Evolutionary conservation across 2,329 filamentous ascomycete species (phyloP).

Genomic region (Niveomyces coronatus): DNA sequence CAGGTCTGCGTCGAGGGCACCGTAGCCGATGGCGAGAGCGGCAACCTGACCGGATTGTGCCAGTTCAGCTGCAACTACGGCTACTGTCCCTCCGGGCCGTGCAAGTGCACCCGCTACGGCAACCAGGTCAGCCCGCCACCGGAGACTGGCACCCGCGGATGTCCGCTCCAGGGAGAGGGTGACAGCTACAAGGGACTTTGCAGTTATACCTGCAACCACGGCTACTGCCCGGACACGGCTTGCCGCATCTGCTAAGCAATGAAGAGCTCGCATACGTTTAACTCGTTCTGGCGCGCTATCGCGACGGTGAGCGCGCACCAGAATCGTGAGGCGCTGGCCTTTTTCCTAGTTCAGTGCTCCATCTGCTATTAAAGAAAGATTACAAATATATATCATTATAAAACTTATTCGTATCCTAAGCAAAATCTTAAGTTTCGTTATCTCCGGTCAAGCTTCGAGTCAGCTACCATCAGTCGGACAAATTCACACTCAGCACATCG

Average conservation of each 20-base stretch:
- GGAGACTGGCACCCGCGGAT: slow-evolving; percentile 19
- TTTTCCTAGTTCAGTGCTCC: not conserved
- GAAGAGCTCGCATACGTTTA: too few relatives aligned
- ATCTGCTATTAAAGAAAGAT: not conserved
- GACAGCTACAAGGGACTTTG: slow-evolving; percentile 34
- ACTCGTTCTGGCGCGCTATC: too few relatives aligned
- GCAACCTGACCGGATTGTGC: slow-evolving; percentile 27
- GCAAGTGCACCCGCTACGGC: slow-evolving; percentile 23
- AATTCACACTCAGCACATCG: slow-evolving; percentile 36
- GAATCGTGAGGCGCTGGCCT: too few relatives aligned
- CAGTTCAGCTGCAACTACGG: slow-evolving; percentile 21
- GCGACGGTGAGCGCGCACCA: too few relatives aligned
- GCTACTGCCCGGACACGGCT: slow-evolving; percentile 31
- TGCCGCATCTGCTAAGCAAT: slow-evolving; percentile 15
- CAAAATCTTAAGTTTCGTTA: too few relatives aligned
- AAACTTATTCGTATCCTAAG: too few relatives aligned
- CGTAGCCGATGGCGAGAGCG: slow-evolving; percentile 19
- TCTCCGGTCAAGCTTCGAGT: not conserved
- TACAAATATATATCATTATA: not conserved
- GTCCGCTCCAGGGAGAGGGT: slow-evolving; percentile 22
- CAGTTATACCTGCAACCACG: slow-evolving; percentile 34
- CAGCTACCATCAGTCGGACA: slow-evolving; percentile 18
- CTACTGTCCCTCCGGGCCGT: slow-evolving; percentile 24
- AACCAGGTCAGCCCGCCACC: slow-evolving; percentile 17
- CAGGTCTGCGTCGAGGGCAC: slow-evolving; percentile 18